Evolutionary conservation across 768 basidiomycete species (phyloP).

Genomic region (Pulveroboletus sp.): DNA sequence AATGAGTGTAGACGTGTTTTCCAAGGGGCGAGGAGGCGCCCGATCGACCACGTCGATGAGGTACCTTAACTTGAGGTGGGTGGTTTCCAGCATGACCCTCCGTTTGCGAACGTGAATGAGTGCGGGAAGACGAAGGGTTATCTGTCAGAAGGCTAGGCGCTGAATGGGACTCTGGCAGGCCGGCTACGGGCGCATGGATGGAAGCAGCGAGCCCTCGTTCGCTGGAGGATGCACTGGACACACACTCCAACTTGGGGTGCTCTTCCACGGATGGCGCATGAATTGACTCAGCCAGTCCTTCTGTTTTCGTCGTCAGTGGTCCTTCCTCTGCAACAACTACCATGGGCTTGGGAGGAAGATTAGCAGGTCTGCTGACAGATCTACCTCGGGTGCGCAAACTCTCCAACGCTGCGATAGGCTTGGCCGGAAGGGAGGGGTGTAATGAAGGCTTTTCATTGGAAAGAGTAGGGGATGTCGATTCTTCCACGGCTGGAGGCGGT

Average conservation of each 20-base stretch:
- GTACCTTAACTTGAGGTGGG: constrained; percentile 23
- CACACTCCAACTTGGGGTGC: constrained; percentile 14
- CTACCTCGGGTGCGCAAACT: constrained; percentile 10
- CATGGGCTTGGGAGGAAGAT: constrained; percentile 11
- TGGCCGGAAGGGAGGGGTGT: constrained; percentile 47
- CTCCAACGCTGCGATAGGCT: constrained; percentile 35
- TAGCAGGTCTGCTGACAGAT: constrained; percentile 13
- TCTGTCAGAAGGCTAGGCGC: constrained; percentile 34
- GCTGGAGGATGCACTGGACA: constrained; percentile 18
- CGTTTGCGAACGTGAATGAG: constrained; percentile 56
- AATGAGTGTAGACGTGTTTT: constrained; percentile 33
- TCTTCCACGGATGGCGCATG: constrained; percentile 22
- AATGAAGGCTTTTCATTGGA: constrained; percentile 25
- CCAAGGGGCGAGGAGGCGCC: constrained; percentile 44
- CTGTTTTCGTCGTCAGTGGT: constrained; percentile 10
- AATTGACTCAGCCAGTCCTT: constrained; percentile 28
- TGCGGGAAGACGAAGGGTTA: constrained; percentile 27
- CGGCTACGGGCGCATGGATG: constrained; percentile 49
- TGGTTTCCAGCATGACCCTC: constrained; percentile 42
- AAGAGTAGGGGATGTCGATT: constrained; percentile 5
- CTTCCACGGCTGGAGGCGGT: constrained; percentile 8
- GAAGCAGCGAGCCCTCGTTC: constrained; percentile 46
- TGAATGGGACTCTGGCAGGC: constrained; percentile 37
- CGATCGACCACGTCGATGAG: constrained; percentile 38
- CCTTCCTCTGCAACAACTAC: constrained; percentile 11